Evolutionary conservation across 495 filamentous ascomycete genomes (phyloP).

Genomic region (Lindgomyces ingoldianus): DNA sequence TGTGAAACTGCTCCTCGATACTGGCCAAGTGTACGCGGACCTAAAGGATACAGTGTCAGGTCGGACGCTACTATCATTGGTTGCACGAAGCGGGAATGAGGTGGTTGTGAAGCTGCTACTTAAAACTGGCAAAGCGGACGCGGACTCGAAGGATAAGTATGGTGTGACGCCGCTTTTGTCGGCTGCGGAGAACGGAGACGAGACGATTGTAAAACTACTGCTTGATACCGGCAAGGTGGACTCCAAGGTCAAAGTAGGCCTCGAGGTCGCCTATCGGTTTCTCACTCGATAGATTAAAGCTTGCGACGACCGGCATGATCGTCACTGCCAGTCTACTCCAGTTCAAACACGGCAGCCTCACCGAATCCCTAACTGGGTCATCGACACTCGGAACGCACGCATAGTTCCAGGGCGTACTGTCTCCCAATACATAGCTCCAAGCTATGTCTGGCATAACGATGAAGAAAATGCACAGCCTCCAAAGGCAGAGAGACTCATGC

Average conservation of each 20-base stretch:
- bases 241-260: too few species aligned
- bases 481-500: not conserved
- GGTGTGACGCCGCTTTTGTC: conserved; percentile 5
- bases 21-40: not conserved
- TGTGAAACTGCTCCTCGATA: not conserved
- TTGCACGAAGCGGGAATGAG: conserved; percentile 5
- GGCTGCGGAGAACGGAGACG: conserved; percentile 7
- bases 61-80: conserved; percentile 1
- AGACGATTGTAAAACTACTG: conserved; percentile 9
- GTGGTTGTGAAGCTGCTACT: conserved; percentile 14
- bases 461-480: not conserved
- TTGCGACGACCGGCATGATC: not conserved
- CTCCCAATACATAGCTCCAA: not conserved
- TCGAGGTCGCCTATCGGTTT: not conserved
- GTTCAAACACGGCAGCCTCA: not conserved
- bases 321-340: not conserved
- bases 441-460: not conserved
- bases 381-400: not conserved
- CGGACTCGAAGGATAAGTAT: not conserved
- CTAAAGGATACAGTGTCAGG: not conserved
- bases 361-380: not conserved
- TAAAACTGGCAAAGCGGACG: conserved; percentile 4
- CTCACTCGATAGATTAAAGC: conserved; percentile 2
- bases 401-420: conserved; percentile 5
- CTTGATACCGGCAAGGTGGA: conserved; percentile 6